Evolutionary conservation across 1,284 basidiomycete species (phyloP), one percentile per base, ranked within the genome.

Genomic region (Heliocybe sulcata): DNA sequence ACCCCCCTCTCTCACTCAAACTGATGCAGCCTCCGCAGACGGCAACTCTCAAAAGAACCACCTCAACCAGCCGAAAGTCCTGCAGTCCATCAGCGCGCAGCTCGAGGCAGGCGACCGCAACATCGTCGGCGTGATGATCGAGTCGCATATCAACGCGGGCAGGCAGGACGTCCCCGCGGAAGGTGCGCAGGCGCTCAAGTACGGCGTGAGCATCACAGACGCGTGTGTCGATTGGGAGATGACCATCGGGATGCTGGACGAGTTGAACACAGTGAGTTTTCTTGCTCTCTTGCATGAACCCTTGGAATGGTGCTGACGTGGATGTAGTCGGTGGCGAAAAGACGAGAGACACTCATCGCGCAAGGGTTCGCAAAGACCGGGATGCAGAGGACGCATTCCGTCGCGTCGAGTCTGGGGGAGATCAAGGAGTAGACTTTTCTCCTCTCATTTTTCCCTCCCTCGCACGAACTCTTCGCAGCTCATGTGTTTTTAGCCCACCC

Each of bases 81-180:
- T 95, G 53, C 81, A 82, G 53, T 73, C 81, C 64, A 82, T 98
- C 61, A 90, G 88, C 67, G 71, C 72, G 19, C 95, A 98, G 73
- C 81, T 98, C 55, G 76, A 69, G 10, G 79, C 80, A 8, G 94
- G 94, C 49, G 84, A 94, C 62, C 79, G 72, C 56, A 77, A 82
- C 55, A 92, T 98, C 70, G 94, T 91, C 1, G 95, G 96, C 58
- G 92, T 98, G 61, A 98, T 98, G 95, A 84, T 99, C 68, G 96
- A 99, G 76, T 90, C 86, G 38, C 91, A 98, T 70, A 85, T 98
- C 70, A 87, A 90, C 65, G 88, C 82, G 47, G 94, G 94, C 19
- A 77, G 87, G 59, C 94, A 97, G 73, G 90, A 92, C 63, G 86
- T 92, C 19, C 88, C 90, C 1, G 60, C 77, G 2, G 80, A 77